A percentile compares a stretch with the other conserved stretches of the same genome.
These are phyloP conservation scores for Paramecium caudatum DNA, from an alignment of 73 alveolate genomes.

Conservation along the genomic window DNA sequence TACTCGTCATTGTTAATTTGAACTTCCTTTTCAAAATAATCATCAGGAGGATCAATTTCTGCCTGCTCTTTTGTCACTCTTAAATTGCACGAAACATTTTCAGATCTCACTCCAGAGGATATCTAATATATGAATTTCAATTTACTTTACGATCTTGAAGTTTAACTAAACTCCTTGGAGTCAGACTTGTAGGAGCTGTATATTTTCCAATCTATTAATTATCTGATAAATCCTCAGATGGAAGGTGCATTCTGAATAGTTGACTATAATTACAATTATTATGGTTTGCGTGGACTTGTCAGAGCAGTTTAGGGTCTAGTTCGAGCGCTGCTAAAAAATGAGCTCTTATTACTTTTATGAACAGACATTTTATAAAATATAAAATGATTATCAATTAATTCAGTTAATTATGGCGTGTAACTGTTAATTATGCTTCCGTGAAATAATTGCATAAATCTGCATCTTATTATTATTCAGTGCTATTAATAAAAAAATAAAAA, in stretches of 20 bases:
- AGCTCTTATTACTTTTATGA: conserved; percentile 20
- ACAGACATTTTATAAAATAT: conserved; percentile 47
- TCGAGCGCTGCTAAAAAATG: background rate
- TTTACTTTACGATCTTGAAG: background rate
- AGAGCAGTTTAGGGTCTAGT: conserved; percentile 67
- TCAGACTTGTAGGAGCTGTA: background rate
- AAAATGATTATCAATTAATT: too few relatives aligned
- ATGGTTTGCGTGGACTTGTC: conserved; percentile 15
- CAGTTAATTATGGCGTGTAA: too few relatives aligned
- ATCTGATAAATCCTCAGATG: background rate
- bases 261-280: background rate
- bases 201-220: background rate
- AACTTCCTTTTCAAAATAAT: conserved; percentile 38
- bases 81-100: conserved; percentile 21
- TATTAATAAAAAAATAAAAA: too few relatives aligned
- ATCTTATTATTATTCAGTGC: too few relatives aligned
- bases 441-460: too few relatives aligned
- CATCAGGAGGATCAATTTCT: conserved; percentile 60
- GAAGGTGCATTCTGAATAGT: background rate
- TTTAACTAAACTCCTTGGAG: conserved; percentile 45
- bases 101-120: conserved; percentile 51
- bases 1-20: conserved; percentile 38
- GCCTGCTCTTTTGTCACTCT: conserved; percentile 65
- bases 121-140: too few relatives aligned
- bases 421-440: too few relatives aligned